A percentile compares a stretch with the other conserved stretches of the same genome.
Evolutionary conservation across 371 early-diverging fungal species (phyloP).

Genomic region (Rhizopus sp.): DNA sequence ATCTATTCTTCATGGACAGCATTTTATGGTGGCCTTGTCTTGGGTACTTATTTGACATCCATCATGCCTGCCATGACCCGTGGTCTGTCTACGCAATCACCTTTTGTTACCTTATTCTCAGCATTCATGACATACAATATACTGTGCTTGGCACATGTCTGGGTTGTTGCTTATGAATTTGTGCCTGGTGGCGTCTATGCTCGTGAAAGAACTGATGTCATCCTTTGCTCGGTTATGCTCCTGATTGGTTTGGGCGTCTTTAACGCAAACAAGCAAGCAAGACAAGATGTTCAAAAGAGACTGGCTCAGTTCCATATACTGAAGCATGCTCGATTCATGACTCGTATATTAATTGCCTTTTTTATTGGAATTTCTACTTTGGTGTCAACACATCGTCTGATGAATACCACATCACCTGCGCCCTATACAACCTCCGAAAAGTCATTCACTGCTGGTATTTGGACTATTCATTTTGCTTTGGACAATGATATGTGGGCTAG

Average conservation of each 20-base stretch:
- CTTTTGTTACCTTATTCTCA: constrained; percentile 67
- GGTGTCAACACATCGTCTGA: constrained; percentile 35
- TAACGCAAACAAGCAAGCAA: constrained; percentile 41
- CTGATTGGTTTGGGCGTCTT: constrained; percentile 52
- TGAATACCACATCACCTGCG: constrained; percentile 46
- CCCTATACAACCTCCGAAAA: constrained; percentile 69
- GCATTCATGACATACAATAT: constrained; percentile 68
- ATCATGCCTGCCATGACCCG: constrained; percentile 63
- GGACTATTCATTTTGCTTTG: constrained; percentile 87
- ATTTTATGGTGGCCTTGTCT: constrained; percentile 65
- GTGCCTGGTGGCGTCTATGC: constrained; percentile 77
- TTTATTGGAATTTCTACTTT: constrained; percentile 35
- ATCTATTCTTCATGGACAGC: constrained; percentile 63
- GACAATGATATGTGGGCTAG: constrained; percentile 86
- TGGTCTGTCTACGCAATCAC: constrained; percentile 58
- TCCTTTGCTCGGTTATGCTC: constrained; percentile 58
- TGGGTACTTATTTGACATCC: constrained; percentile 65
- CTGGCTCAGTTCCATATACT: constrained; percentile 38
- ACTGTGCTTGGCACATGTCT: constrained; percentile 73
- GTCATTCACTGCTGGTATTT: constrained; percentile 79
- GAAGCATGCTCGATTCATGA: constrained; percentile 39
- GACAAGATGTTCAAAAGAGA: constrained; percentile 25
- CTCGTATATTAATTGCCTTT: constrained; percentile 30
- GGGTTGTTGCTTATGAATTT: constrained; percentile 85
- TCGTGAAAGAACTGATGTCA: constrained; percentile 75